A percentile compares a stretch with the other conserved stretches of the same genome.
These are phyloP conservation scores for Musa schizocarpa DNA, from an alignment of 176 grass and related monocot genomes.

Conservation along the genomic window DNA sequence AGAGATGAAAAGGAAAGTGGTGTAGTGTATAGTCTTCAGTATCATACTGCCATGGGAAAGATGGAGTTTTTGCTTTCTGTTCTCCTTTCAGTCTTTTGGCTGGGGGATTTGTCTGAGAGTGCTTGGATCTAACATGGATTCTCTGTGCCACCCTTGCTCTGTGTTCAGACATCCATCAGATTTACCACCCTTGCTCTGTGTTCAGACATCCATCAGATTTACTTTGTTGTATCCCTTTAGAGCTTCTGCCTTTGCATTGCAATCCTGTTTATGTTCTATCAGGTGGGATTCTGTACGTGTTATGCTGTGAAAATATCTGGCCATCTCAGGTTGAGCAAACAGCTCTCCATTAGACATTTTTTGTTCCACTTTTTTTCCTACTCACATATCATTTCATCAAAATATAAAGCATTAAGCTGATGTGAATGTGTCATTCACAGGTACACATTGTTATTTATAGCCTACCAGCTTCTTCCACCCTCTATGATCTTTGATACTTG, in stretches of 20 bases:
- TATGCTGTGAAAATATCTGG: not conserved
- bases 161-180: not conserved
- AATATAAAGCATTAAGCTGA: too few species aligned
- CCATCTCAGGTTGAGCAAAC: too few species aligned
- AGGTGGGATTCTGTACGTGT: not conserved
- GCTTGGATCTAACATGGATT: constrained; percentile 38
- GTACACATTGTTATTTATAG: too few species aligned
- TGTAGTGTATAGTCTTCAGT: too few species aligned
- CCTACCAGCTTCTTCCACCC: too few species aligned
- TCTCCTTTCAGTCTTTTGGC: constrained; percentile 15
- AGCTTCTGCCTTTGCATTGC: not conserved
- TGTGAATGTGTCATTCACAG: too few species aligned
- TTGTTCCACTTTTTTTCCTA: too few species aligned
- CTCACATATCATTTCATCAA: too few species aligned
- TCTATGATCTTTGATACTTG: too few species aligned
- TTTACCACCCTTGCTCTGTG: not conserved
- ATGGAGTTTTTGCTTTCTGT: not conserved
- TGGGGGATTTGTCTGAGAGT: constrained; percentile 35
- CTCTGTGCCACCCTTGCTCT: constrained; percentile 1
- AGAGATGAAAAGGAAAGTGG: too few species aligned
- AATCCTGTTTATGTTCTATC: not conserved
- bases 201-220: not conserved
- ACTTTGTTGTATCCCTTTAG: not conserved
- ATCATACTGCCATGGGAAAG: not conserved
- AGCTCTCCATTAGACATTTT: too few species aligned